These are phyloP conservation scores for Ustilaginoidea virens DNA, from an alignment of 2,329 filamentous ascomycete genomes.

Conservation along the genomic window DNA sequence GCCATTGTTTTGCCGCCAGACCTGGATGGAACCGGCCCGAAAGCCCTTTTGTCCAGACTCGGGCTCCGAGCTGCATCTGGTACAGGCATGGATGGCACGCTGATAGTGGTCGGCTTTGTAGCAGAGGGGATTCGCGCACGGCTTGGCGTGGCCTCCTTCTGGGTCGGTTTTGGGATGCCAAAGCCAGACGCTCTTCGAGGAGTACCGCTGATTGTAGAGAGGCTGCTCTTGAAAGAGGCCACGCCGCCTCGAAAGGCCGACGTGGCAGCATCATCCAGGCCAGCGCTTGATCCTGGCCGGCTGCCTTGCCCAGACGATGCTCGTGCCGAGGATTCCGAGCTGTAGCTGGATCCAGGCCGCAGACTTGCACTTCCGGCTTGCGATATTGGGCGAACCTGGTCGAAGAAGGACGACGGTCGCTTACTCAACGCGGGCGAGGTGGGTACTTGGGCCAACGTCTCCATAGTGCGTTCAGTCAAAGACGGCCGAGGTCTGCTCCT, in stretches of 20 bases:
- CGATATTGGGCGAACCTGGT: slow-evolving; percentile 40
- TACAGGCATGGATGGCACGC: slow-evolving; percentile 9
- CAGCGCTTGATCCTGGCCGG: slow-evolving; percentile 39
- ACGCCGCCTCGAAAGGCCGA: slow-evolving; percentile 27
- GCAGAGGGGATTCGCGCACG: slow-evolving; percentile 9
- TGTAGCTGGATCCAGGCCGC: slow-evolving; percentile 44
- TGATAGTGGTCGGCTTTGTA: slow-evolving; percentile 12
- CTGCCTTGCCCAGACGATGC: slow-evolving; percentile 34
- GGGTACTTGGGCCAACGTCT: slow-evolving; percentile 65
- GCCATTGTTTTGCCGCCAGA: slow-evolving; percentile 31
- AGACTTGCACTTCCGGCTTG: slow-evolving; percentile 29
- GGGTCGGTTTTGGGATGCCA: slow-evolving; percentile 10
- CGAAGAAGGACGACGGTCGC: slow-evolving; percentile 59
- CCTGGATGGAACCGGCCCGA: slow-evolving; percentile 16
- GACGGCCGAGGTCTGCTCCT: slow-evolving; percentile 31
- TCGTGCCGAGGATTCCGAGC: slow-evolving; percentile 39
- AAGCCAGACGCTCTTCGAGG: slow-evolving; percentile 18
- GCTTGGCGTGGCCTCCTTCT: slow-evolving; percentile 10
- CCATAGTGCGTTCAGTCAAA: slow-evolving; percentile 70
- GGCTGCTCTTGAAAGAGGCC: slow-evolving; percentile 26
- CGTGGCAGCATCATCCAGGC: slow-evolving; percentile 21
- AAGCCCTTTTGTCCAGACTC: slow-evolving; percentile 22
- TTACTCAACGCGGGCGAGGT: slow-evolving; percentile 58
- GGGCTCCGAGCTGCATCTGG: slow-evolving; percentile 15
- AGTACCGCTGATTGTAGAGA: slow-evolving; percentile 28